Evolutionary conservation across 2,329 filamentous ascomycete species (phyloP).

Genomic region (Hansfordia pulvinata): DNA sequence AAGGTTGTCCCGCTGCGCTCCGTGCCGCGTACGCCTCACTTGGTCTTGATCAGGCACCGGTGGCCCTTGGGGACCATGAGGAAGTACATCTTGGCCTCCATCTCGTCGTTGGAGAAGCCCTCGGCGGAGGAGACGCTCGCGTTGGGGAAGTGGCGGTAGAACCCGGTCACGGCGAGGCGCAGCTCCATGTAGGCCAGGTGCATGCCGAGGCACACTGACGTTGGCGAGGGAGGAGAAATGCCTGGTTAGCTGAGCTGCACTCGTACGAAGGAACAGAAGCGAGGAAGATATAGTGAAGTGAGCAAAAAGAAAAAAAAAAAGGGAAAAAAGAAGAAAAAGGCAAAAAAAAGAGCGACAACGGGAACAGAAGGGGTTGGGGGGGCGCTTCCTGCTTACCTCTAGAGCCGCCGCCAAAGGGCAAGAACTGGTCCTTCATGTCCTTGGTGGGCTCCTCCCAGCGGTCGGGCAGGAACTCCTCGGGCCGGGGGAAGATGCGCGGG

Average conservation of each 20-base stretch:
- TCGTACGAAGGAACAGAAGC: too few relatives aligned
- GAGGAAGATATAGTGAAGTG: too few relatives aligned
- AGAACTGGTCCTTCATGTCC: constrained; percentile 31
- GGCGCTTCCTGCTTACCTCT: too few relatives aligned
- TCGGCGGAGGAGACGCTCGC: constrained; percentile 12
- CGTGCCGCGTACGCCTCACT: too few relatives aligned
- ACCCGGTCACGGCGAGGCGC: constrained; percentile 29
- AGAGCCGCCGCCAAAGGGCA: constrained; percentile 39
- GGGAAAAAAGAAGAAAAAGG: not conserved
- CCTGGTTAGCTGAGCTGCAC: too few relatives aligned
- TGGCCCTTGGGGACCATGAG: constrained; percentile 13
- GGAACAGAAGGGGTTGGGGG: too few relatives aligned
- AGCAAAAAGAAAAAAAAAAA: not conserved
- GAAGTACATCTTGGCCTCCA: constrained; percentile 15
- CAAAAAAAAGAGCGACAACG: too few relatives aligned
- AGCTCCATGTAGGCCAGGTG: constrained; percentile 42
- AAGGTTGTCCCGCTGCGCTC: too few relatives aligned
- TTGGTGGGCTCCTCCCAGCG: constrained; percentile 19
- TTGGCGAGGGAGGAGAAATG: not conserved
- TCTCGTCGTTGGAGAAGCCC: constrained; percentile 16
- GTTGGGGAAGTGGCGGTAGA: constrained; percentile 30
- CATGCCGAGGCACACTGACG: constrained; percentile 35
- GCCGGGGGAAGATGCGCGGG: constrained; percentile 19
- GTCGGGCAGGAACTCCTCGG: constrained; percentile 15
- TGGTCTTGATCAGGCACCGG: constrained; percentile 14